Percentiles rank a stretch among this genome's conserved stretches.
These are phyloP conservation scores for Tillandsia fasciculata DNA, from an alignment of 176 grass and related monocot genomes.

Conservation along the genomic window DNA sequence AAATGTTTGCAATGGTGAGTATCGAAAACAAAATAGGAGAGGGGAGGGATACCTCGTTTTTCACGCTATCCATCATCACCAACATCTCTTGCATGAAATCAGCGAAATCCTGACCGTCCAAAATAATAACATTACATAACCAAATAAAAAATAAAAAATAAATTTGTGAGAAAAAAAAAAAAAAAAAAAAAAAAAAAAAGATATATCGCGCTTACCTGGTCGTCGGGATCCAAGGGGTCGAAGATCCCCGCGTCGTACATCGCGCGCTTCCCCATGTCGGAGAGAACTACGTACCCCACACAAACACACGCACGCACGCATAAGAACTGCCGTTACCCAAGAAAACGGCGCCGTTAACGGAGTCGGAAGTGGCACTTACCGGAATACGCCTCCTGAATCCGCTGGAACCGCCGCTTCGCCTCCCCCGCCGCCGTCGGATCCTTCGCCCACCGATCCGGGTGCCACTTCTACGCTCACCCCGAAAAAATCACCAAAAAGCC, in stretches of 20 bases:
- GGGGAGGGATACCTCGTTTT: constrained; percentile 61
- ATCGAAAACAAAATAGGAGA: too few species aligned
- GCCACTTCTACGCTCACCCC: constrained; percentile 61
- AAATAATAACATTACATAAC: constrained; percentile 17
- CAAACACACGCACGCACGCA: neutral
- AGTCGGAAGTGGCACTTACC: constrained; percentile 41
- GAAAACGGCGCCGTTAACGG: neutral
- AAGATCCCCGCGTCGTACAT: constrained; percentile 91
- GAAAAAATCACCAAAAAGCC: constrained; percentile 15
- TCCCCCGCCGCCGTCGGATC: constrained; percentile 50
- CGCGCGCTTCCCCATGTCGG: constrained; percentile 76
- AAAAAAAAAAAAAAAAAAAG: neutral
- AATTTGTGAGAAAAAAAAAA: neutral
- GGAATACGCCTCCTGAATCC: constrained; percentile 97
- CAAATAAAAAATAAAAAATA: neutral
- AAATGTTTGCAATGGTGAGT: too few species aligned
- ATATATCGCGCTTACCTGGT: constrained; percentile 37
- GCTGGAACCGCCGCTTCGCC: constrained; percentile 89
- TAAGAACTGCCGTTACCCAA: neutral
- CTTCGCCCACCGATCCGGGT: constrained; percentile 85
- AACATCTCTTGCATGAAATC: constrained; percentile 99
- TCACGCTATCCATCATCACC: constrained; percentile 91
- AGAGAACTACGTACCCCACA: constrained; percentile 44
- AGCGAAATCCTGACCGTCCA: constrained; percentile 73
- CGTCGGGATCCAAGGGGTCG: constrained; percentile 76